phyloP scores from a whole-genome alignment of 176 grass and related monocot species.

The Oryza glaberrima region DNA sequence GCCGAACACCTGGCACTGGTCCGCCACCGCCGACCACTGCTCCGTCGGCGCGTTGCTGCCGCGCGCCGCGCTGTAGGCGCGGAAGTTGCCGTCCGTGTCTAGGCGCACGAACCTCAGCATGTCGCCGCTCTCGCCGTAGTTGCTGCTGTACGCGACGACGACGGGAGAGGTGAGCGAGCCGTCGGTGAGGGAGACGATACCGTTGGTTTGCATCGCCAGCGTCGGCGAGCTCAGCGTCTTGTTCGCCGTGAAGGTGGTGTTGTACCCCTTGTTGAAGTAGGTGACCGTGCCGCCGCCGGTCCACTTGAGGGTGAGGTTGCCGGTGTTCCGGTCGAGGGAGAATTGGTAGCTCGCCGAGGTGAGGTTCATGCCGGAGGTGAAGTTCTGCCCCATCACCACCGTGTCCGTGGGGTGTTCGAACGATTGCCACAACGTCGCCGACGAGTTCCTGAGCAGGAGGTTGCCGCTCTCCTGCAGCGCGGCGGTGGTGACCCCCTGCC shows the following conservation, averaged over 20 bases:
- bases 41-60: constrained; percentile 46
- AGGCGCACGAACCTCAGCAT: constrained; percentile 77
- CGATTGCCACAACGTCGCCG: constrained; percentile 60
- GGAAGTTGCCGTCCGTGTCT: constrained; percentile 87
- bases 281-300: constrained; percentile 18
- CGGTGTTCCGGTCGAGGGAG: constrained; percentile 32
- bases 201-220: constrained; percentile 73
- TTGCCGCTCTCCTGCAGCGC: constrained; percentile 59
- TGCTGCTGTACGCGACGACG: constrained; percentile 87
- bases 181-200: constrained; percentile 79
- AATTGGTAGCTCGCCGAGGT: constrained; percentile 60
- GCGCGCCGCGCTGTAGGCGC: constrained; percentile 61
- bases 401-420: constrained; percentile 84
- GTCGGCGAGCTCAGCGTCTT: constrained; percentile 59
- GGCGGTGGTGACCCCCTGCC: constrained; percentile 49
- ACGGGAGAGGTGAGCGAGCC: constrained; percentile 46
- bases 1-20: constrained; percentile 97
- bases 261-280: constrained; percentile 94
- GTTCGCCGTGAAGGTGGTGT: constrained; percentile 67
- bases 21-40: constrained; percentile 84
- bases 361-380: constrained; percentile 52
- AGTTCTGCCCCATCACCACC: constrained; percentile 69
- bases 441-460: constrained; percentile 62
- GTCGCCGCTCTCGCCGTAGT: constrained; percentile 80
- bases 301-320: constrained; percentile 82